Evolutionary conservation across 257 asterid species (phyloP), one percentile per base, ranked within the genome.

Genomic region (Scutellaria baicalensis): DNA sequence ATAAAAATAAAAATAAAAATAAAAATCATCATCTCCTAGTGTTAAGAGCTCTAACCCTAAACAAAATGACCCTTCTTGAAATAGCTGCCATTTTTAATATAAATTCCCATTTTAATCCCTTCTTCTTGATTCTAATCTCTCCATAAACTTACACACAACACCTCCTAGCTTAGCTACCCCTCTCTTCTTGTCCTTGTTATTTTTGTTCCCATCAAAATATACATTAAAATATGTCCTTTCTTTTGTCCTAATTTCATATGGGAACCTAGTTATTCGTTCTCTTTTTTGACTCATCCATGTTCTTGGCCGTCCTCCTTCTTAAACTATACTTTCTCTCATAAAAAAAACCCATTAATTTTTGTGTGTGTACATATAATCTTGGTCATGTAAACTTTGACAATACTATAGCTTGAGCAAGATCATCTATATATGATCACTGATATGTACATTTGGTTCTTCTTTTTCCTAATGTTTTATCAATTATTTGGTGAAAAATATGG

Each of bases 21-120:
- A n/a, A n/a, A n/a, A n/a, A 23, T 69, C 74, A 2, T 80, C 80
- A 82, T 86, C 89, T 77, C 88, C 94, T 88, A 84, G 97, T 85
- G 92, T 83, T 72, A 83, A 69, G 94, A 64, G 96, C 90, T 84
- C 82, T 74, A 67, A 67, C 75, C 75, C 84, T 83, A 73, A 85
- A 77, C 60, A 75, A 79, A 76, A 8, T 71, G 14, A 61, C 68
- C 74, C 77, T 79, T 81, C 85, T 87, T 77, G 86, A 81, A 75
- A 50, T 31, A 68, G 88, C 76, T 84, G 82, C 84, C 79, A 60
- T 39, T 59, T 33, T 42, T 58, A 33, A 12, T 13, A 64, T 71
- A 5, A 23, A 1, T 64, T 64, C 61, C 52, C 39, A 60, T 39
- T 6, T 33, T 21, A n/a, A 36, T 51, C 31, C n/a, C 1, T 16